Percentiles rank a stretch among this genome's conserved stretches.
Conservation (phyloP, 2,329 filamentous ascomycete genomes). For the Trichophyton verrucosum region DNA sequence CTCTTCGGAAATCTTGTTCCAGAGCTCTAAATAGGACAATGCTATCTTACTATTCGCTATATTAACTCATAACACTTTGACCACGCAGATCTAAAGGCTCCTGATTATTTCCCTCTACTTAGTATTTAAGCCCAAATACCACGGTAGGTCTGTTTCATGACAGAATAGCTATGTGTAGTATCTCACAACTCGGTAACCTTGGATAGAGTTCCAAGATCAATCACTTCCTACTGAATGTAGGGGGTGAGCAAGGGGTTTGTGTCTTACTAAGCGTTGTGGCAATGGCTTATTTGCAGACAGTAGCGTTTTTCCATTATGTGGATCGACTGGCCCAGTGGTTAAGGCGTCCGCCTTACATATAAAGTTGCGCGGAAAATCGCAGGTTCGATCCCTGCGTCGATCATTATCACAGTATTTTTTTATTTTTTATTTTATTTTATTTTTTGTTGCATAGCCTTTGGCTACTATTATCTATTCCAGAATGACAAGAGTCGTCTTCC, state of each 20-base stretch:
- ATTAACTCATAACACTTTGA: background rate
- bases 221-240: no score
- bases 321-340: constrained; percentile 32
- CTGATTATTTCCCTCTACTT: no score
- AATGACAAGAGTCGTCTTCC: background rate
- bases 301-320: background rate
- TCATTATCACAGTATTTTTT: constrained; percentile 15
- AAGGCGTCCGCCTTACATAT: constrained; percentile 32
- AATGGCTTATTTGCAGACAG: background rate
- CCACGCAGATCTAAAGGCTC: background rate
- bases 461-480: background rate
- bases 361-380: constrained; percentile 29
- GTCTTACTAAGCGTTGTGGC: no score
- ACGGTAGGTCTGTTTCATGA: background rate
- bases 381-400: constrained; percentile 37
- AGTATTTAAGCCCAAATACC: no score
- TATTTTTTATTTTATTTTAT: background rate
- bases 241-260: no score
- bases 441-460: constrained; percentile 8
- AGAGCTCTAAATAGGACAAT: background rate
- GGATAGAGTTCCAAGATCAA: no score
- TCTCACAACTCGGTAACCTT: no score
- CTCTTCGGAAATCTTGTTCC: background rate
- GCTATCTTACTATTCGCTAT: background rate
- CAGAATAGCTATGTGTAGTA: background rate